Evolutionary conservation across 768 basidiomycete species (phyloP).

Genomic region (Boletellus ananiceps): DNA sequence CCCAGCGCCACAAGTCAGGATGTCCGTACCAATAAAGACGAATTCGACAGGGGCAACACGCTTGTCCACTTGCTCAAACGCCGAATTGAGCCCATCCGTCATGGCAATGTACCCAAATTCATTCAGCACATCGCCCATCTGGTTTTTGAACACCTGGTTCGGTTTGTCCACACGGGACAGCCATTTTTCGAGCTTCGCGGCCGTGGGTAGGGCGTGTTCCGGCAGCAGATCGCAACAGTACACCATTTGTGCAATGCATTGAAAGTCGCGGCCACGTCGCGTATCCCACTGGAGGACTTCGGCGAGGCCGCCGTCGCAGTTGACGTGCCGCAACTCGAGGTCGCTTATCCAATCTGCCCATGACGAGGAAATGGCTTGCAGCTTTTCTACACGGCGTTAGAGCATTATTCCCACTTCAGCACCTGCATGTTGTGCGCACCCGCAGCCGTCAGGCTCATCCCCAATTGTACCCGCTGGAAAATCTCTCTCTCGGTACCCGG

Average conservation of each 20-base stretch:
- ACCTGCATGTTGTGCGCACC: slow-evolving; percentile 35
- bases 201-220: slow-evolving; percentile 47
- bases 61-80: slow-evolving; percentile 50
- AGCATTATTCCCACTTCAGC: background rate
- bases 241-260: slow-evolving; percentile 65
- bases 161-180: slow-evolving; percentile 37
- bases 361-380: slow-evolving; percentile 72
- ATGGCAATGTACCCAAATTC: slow-evolving; percentile 53
- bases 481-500: slow-evolving; percentile 68
- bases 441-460: slow-evolving; percentile 68
- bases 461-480: slow-evolving; percentile 79
- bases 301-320: slow-evolving; percentile 55
- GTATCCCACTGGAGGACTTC: slow-evolving; percentile 57
- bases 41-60: slow-evolving; percentile 73
- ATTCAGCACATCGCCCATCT: slow-evolving; percentile 50
- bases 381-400: slow-evolving; percentile 50
- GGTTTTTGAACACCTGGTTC: slow-evolving; percentile 42
- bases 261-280: slow-evolving; percentile 71
- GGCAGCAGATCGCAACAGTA: slow-evolving; percentile 57
- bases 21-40: slow-evolving; percentile 65
- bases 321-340: slow-evolving; percentile 54
- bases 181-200: slow-evolving; percentile 52
- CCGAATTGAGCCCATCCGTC: slow-evolving; percentile 36
- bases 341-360: slow-evolving; percentile 63
- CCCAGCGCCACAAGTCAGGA: background rate